These are phyloP conservation scores for Aspergillus proliferans DNA, from an alignment of 2,329 filamentous ascomycete species.

Conservation along the genomic window DNA sequence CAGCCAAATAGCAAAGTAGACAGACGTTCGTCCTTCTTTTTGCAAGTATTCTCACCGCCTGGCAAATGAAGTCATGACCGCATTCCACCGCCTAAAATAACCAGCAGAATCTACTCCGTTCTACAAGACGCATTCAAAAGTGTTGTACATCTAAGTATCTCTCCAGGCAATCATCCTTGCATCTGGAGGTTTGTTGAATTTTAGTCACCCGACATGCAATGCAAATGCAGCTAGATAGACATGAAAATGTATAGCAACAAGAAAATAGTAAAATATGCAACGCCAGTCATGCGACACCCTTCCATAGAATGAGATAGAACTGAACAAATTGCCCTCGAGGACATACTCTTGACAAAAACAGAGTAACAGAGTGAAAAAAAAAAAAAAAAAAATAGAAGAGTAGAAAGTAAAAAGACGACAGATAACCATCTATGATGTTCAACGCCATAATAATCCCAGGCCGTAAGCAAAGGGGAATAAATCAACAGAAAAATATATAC, in stretches of 20 bases:
- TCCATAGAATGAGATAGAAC: background rate
- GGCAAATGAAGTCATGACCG: no score
- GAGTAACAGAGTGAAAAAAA: background rate
- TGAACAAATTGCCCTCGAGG: background rate
- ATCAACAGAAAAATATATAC: conserved; percentile 7
- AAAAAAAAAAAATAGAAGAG: background rate
- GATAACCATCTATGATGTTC: conserved; percentile 7
- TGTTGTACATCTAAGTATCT: no score
- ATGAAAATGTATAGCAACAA: conserved; percentile 1
- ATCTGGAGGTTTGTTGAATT: background rate
- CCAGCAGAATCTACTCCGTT: no score
- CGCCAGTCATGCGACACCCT: conserved; percentile 1
- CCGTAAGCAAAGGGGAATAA: conserved; percentile 8
- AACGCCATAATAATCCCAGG: conserved; percentile 18
- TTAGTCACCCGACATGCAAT: conserved; percentile 11
- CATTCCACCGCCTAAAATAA: no score
- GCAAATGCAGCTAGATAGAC: conserved; percentile 17
- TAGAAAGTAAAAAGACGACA: background rate
- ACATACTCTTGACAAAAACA: background rate
- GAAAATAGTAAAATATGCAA: conserved; percentile 3
- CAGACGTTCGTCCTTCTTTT: no score
- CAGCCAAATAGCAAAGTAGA: no score
- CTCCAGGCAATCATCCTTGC: no score
- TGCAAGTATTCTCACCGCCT: no score
- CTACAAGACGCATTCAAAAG: no score